Conservation (phyloP, 345 rosid genomes). For the Moricandia arvensis region DNA sequence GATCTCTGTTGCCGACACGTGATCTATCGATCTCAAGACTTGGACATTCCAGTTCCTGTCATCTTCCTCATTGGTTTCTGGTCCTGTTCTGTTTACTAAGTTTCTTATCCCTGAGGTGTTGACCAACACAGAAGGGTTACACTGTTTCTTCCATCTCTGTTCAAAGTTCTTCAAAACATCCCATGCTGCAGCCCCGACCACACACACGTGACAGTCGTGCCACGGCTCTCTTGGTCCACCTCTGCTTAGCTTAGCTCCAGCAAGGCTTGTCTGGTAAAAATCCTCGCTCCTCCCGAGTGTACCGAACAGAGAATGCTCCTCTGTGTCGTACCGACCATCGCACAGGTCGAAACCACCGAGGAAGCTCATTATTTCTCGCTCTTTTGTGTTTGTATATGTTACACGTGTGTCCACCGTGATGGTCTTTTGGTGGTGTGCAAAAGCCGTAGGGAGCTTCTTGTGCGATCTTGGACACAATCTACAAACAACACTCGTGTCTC, state of each 20-base stretch:
- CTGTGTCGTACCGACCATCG: constrained; percentile 79
- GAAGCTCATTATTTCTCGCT: constrained; percentile 74
- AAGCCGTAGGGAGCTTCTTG: constrained; percentile 69
- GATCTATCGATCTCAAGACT: constrained; percentile 75
- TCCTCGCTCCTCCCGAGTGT: constrained; percentile 51
- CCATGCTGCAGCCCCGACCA: constrained; percentile 73
- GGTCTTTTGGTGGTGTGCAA: constrained; percentile 88
- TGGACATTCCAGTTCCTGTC: constrained; percentile 70
- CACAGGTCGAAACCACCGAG: constrained; percentile 84
- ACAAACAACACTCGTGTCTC: neutral
- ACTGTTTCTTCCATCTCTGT: constrained; percentile 83
- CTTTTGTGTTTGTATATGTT: constrained; percentile 27
- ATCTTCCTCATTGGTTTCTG: constrained; percentile 11
- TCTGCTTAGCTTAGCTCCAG: constrained; percentile 61
- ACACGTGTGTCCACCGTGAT: constrained; percentile 56
- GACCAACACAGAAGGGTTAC: constrained; percentile 55
- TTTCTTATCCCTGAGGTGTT: constrained; percentile 42
- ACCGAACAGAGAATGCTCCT: constrained; percentile 73
- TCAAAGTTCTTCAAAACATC: constrained; percentile 73
- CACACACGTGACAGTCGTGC: constrained; percentile 79
- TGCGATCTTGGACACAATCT: constrained; percentile 38
- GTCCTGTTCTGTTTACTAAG: constrained; percentile 42
- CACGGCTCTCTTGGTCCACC: constrained; percentile 97
- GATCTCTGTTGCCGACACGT: constrained; percentile 53
- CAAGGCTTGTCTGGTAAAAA: constrained; percentile 70